Percentiles rank a stretch among this genome's conserved stretches.
These are phyloP conservation scores for Monilinia laxa DNA, from an alignment of 2,329 filamentous ascomycete genomes.

Conservation along the genomic window DNA sequence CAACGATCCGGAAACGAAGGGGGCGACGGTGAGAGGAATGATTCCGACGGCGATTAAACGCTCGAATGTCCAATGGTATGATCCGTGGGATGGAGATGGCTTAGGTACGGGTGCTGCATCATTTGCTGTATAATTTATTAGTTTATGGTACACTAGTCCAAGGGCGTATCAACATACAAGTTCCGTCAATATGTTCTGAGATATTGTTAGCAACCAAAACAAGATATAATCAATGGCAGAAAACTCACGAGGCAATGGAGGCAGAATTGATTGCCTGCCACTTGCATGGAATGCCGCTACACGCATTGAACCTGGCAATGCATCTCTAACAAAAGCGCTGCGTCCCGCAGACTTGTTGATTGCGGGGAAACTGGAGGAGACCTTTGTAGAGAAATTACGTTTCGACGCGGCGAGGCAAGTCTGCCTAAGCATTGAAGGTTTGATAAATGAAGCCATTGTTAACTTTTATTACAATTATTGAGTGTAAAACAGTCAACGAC, in stretches of 20 bases:
- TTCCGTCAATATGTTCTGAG: conserved; percentile 72
- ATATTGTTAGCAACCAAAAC: conserved; percentile 45
- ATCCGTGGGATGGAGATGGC: conserved; percentile 76
- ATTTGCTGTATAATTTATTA: conserved; percentile 61
- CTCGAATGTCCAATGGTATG: conserved; percentile 99
- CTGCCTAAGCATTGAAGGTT: conserved; percentile 51
- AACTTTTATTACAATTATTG: conserved; percentile 26
- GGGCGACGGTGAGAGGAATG: conserved; percentile 82
- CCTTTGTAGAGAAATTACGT: conserved; percentile 47
- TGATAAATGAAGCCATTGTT: conserved; percentile 53
- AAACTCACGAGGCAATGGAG: conserved; percentile 78
- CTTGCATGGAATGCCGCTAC: conserved; percentile 86
- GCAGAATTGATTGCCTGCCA: conserved; percentile 71
- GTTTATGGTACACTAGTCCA: conserved; percentile 26
- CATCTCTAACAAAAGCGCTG: conserved; percentile 44
- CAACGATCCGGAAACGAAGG: conserved; percentile 87
- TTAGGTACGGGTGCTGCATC: conserved; percentile 76
- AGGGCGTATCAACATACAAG: conserved; percentile 54
- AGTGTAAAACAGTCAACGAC: conserved; percentile 17
- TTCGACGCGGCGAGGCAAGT: conserved; percentile 45
- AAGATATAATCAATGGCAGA: not conserved
- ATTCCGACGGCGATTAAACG: conserved; percentile 77
- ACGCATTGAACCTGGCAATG: conserved; percentile 46
- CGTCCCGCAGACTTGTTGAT: conserved; percentile 37
- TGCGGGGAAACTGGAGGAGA: conserved; percentile 39